Percentiles rank a stretch among this genome's conserved stretches.
phyloP scores from a whole-genome alignment of 1,284 basidiomycete genomes.

The Marasmius fiardii region DNA sequence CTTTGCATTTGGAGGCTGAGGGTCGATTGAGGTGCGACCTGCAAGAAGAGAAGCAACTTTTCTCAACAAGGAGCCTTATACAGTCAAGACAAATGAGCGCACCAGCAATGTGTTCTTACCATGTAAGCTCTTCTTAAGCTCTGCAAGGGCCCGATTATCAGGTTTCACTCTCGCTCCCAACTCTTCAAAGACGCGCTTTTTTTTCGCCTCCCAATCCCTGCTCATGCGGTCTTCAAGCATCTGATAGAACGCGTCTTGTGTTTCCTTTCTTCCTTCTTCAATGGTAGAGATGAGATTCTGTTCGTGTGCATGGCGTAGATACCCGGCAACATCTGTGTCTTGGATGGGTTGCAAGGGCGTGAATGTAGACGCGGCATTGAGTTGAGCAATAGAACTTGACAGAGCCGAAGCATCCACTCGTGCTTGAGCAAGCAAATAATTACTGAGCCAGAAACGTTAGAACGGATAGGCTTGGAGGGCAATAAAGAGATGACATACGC shows the following conservation, averaged over 20 bases:
- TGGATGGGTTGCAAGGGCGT: slow-evolving; percentile 85
- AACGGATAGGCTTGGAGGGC: neutral
- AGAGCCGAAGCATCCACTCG: slow-evolving; percentile 85
- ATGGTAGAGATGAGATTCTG: slow-evolving; percentile 93
- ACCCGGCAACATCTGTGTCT: slow-evolving; percentile 88
- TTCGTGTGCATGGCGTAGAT: slow-evolving; percentile 88
- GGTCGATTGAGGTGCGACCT: slow-evolving; percentile 27
- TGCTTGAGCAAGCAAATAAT: slow-evolving; percentile 85
- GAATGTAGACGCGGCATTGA: slow-evolving; percentile 85
- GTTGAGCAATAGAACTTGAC: slow-evolving; percentile 74
- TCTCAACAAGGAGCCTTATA: neutral
- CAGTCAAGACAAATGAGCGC: slow-evolving; percentile 20
- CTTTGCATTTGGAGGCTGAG: slow-evolving; percentile 78
- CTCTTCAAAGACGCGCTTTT: slow-evolving; percentile 89
- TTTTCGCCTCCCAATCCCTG: slow-evolving; percentile 87
- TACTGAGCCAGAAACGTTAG: slow-evolving; percentile 37
- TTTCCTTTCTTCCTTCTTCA: slow-evolving; percentile 84
- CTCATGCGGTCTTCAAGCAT: slow-evolving; percentile 74
- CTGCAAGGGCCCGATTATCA: slow-evolving; percentile 50
- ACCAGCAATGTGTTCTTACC: slow-evolving; percentile 37
- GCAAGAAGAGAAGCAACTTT: neutral
- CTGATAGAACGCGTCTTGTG: slow-evolving; percentile 82
- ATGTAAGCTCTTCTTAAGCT: slow-evolving; percentile 59
- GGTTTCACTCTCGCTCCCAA: slow-evolving; percentile 64
- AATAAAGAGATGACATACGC: slow-evolving; percentile 50